These are phyloP conservation scores for Candida lessepsii DNA, from an alignment of 805 yeast species.

Conservation along the genomic window DNA sequence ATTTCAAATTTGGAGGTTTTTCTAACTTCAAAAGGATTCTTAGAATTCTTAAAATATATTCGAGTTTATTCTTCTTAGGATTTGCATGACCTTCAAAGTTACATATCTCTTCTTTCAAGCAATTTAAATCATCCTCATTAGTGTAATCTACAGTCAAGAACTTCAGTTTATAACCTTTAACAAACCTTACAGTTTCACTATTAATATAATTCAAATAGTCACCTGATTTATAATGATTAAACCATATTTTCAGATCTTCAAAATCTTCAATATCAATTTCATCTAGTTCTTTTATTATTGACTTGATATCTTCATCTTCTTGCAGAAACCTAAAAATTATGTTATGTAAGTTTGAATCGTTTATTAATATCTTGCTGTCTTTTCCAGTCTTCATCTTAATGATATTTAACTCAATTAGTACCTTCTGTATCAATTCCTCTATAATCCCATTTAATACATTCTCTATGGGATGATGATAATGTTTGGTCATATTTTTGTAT, in stretches of 20 bases:
- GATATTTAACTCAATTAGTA: constrained; percentile 30
- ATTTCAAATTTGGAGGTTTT: constrained; percentile 12
- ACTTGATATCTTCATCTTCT: too few species aligned
- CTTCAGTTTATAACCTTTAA: constrained; percentile 14
- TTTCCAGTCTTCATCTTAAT: constrained; percentile 15
- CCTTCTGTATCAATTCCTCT: constrained; percentile 21
- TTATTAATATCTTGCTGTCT: constrained; percentile 8
- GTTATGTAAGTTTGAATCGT: not conserved
- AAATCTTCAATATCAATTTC: not conserved
- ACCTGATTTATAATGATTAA: constrained; percentile 25
- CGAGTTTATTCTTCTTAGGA: not conserved
- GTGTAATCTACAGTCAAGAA: constrained; percentile 5
- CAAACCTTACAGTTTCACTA: constrained; percentile 25
- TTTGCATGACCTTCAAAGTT: too few species aligned
- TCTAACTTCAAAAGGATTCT: not conserved
- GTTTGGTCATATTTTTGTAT: not conserved
- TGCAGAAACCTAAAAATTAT: too few species aligned
- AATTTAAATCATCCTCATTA: not conserved
- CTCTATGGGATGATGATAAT: constrained; percentile 13
- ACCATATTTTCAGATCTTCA: constrained; percentile 4
- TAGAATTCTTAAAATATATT: not conserved
- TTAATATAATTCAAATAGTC: constrained; percentile 32
- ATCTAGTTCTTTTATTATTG: not conserved
- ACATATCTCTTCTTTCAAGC: too few species aligned
- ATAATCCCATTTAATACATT: constrained; percentile 10